Evolutionary conservation across 106 monocot species (phyloP), one percentile per base, ranked within the genome.

Genomic region (Dactylorhiza incarnata): DNA sequence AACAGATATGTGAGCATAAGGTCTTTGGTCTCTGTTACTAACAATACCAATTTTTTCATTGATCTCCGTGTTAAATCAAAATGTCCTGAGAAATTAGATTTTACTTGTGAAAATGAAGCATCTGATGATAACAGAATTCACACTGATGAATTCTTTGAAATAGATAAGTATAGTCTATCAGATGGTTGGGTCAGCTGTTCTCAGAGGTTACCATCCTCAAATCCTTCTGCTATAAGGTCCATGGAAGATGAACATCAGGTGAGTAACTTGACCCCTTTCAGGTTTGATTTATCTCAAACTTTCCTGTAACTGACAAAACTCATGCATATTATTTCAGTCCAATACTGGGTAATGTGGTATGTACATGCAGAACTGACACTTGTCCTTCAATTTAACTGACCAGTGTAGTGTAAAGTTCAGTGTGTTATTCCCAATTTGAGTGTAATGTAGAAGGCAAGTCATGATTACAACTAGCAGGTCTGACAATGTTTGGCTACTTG

Each of bases 1-100:
- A 87, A 89, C 79, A 87, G 88, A 84, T 92, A 94, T 82, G 91
- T 99, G 49, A 86, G 76, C 62, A 87, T 99, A 70, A 80, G 94
- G 7, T 94, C 99, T 50, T 85, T 99, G 54, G 99, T 92, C 74
- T 88, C 84, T 76, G 83, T 94, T 52, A 88, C 82, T 68, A 99
- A 99, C 74, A 92, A 89, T 46, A 99, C 99, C 15, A 85, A 87
- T 82, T 88, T 86, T 78, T 25, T 50, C 48, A 53, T 99, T 77
- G 89, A 89, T 50, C 44, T 99, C 52, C 72, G 78, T 29, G 85
- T 99, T 16, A 88, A 90, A 74, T 81, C 88, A 45, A 83, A 75
- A 79, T 53, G 44, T 48, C 78, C 56, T 68, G 78, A 80, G 55
- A 74, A 63, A 51, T 48, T 24, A 44, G 73, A 47, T 20, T 24